Evolutionary conservation across 106 monocot species (phyloP).

Genomic region (Agapanthus africanus): DNA sequence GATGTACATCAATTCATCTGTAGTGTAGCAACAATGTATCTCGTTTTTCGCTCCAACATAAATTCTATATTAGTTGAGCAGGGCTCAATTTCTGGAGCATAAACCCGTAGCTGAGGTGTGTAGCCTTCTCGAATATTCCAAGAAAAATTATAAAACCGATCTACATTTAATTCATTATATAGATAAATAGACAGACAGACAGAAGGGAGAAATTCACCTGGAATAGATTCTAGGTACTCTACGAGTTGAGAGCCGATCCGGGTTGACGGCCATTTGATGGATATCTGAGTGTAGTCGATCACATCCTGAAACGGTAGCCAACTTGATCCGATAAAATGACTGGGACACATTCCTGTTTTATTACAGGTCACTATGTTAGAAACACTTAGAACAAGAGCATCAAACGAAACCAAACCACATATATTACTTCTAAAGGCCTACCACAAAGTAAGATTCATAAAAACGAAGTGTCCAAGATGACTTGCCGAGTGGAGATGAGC

Average conservation of each 20-base stretch:
- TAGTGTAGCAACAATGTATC: conserved; percentile 97
- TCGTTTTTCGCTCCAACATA: conserved; percentile 75
- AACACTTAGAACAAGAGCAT: too few species aligned
- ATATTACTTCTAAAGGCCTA: too few species aligned
- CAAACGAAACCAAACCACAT: too few species aligned
- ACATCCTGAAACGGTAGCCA: conserved; percentile 90
- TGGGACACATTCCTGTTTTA: too few species aligned
- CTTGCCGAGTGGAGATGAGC: conserved; percentile 90
- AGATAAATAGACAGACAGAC: neutral
- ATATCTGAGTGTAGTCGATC: conserved; percentile 57
- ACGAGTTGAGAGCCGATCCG: conserved; percentile 54
- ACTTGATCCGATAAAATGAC: conserved; percentile 94
- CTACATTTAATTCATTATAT: too few species aligned
- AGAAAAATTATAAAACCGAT: too few species aligned
- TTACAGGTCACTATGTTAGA: too few species aligned
- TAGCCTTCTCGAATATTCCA: too few species aligned
- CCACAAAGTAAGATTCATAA: conserved; percentile 95
- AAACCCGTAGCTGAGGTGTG: conserved; percentile 80
- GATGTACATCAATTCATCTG: conserved; percentile 64
- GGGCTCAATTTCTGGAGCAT: conserved; percentile 57
- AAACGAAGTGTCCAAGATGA: conserved; percentile 99
- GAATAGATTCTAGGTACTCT: conserved; percentile 73
- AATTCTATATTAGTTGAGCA: conserved; percentile 82
- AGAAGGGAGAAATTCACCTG: conserved; percentile 30
- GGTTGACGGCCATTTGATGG: conserved; percentile 95